Evolutionary conservation across 2,329 filamentous ascomycete genomes (phyloP).

Genomic region (Ophiosphaerella korrae): DNA sequence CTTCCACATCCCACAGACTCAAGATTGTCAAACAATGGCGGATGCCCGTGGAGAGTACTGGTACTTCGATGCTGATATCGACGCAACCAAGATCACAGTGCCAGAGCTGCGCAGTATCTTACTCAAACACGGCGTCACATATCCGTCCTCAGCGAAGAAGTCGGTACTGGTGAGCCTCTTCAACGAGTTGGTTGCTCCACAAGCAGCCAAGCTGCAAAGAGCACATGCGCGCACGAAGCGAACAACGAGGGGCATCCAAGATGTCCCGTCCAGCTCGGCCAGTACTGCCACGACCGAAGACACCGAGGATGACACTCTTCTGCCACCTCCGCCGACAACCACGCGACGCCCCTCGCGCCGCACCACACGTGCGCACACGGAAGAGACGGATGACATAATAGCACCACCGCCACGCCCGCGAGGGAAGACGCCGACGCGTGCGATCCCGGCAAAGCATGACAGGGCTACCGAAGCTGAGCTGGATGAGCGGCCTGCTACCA

Average conservation of each 20-base stretch:
- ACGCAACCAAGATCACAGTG: constrained; percentile 81
- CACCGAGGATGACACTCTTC: constrained; percentile 51
- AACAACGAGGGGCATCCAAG: constrained; percentile 81
- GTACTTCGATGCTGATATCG: constrained; percentile 87
- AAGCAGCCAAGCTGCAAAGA: constrained; percentile 75
- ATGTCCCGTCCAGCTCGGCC: constrained; percentile 69
- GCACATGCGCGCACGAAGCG: constrained; percentile 80
- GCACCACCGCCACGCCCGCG: constrained; percentile 18
- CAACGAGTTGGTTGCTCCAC: constrained; percentile 75
- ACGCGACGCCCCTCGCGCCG: constrained; percentile 37
- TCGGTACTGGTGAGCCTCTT: constrained; percentile 84
- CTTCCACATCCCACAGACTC: not conserved
- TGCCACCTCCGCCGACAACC: constrained; percentile 51
- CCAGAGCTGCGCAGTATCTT: constrained; percentile 89
- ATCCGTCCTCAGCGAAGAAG: constrained; percentile 91
- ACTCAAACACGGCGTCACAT: constrained; percentile 83
- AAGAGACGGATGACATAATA: constrained; percentile 24
- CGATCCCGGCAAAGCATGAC: constrained; percentile 52
- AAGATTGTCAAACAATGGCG: constrained; percentile 25
- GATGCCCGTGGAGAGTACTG: constrained; percentile 44
- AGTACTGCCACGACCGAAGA: constrained; percentile 62
- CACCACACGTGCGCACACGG: constrained; percentile 51
- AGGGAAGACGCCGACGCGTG: constrained; percentile 42
- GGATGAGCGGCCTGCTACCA: constrained; percentile 39
- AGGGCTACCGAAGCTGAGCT: constrained; percentile 44